Percentiles rank a stretch among this genome's conserved stretches.
Evolutionary conservation across 805 yeast genomes (phyloP).

Genomic region (Yamadazyma paraphyllophila): DNA sequence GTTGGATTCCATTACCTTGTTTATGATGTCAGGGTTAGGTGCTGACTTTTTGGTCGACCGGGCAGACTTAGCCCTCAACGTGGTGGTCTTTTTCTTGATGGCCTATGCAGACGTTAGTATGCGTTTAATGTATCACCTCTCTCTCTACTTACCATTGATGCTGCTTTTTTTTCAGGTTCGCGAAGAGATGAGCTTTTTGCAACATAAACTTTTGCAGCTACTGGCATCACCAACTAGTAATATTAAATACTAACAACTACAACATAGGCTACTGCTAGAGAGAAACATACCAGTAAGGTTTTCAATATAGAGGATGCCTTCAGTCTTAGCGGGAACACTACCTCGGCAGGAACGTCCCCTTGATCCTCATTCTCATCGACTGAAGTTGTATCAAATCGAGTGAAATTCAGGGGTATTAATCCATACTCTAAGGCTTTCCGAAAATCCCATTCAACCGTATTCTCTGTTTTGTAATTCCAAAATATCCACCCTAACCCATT

Average conservation of each 20-base stretch:
- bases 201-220: no score
- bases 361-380: neutral
- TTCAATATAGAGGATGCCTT: no score
- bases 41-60: slow-evolving; percentile 15
- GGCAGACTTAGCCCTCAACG: slow-evolving; percentile 33
- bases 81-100: slow-evolving; percentile 34
- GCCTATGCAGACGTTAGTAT: slow-evolving; percentile 11
- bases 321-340: no score
- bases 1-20: slow-evolving; percentile 15
- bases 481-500: slow-evolving; percentile 60
- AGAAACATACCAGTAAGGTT: neutral
- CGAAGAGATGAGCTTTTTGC: slow-evolving; percentile 5
- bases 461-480: slow-evolving; percentile 72
- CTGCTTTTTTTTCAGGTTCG: slow-evolving; percentile 1
- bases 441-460: slow-evolving; percentile 67
- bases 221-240: no score
- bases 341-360: neutral
- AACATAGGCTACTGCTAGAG: neutral
- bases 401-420: neutral
- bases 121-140: neutral
- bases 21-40: slow-evolving; percentile 11
- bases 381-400: neutral
- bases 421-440: slow-evolving; percentile 49
- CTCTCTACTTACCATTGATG: slow-evolving; percentile 12
- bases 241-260: no score